A percentile compares a stretch with the other conserved stretches of the same genome.
phyloP scores from a whole-genome alignment of 805 yeast species.

The Ogataea pini region DNA sequence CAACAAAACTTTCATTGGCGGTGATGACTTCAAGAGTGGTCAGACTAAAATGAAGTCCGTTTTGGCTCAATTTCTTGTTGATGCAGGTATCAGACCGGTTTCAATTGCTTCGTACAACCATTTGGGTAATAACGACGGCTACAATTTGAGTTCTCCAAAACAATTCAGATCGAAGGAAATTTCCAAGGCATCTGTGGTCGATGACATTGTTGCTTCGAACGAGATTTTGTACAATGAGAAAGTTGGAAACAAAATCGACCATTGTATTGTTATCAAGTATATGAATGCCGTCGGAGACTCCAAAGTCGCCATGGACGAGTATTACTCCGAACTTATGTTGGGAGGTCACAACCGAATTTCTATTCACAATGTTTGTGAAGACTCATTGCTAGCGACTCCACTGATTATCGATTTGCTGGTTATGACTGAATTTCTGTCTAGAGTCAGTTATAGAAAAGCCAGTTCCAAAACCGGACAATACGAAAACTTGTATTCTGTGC shows the following conservation, averaged over 20 bases:
- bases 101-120: slow-evolving; percentile 96
- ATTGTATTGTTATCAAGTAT: slow-evolving; percentile 93
- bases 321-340: slow-evolving; percentile 93
- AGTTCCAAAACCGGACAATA: slow-evolving; percentile 42
- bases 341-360: slow-evolving; percentile 96
- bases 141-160: slow-evolving; percentile 83
- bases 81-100: slow-evolving; percentile 94
- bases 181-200: slow-evolving; percentile 89
- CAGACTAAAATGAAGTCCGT: slow-evolving; percentile 97
- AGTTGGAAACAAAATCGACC: slow-evolving; percentile 78
- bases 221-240: slow-evolving; percentile 80
- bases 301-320: slow-evolving; percentile 98
- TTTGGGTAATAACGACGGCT: slow-evolving; percentile 95
- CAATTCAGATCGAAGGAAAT: slow-evolving; percentile 96
- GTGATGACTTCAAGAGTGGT: slow-evolving; percentile 96
- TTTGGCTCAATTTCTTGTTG: slow-evolving; percentile 91
- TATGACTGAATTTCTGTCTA: slow-evolving; percentile 84
- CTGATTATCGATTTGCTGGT: slow-evolving; percentile 88
- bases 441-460: slow-evolving; percentile 74
- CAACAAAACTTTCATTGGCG: slow-evolving; percentile 79
- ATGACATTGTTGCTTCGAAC: slow-evolving; percentile 89
- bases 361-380: slow-evolving; percentile 95
- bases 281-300: slow-evolving; percentile 94
- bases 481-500: slow-evolving; percentile 76
- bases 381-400: slow-evolving; percentile 92